These are phyloP conservation scores for Gaeumannomyces tritici DNA, from an alignment of 2,329 filamentous ascomycete species.

Conservation along the genomic window DNA sequence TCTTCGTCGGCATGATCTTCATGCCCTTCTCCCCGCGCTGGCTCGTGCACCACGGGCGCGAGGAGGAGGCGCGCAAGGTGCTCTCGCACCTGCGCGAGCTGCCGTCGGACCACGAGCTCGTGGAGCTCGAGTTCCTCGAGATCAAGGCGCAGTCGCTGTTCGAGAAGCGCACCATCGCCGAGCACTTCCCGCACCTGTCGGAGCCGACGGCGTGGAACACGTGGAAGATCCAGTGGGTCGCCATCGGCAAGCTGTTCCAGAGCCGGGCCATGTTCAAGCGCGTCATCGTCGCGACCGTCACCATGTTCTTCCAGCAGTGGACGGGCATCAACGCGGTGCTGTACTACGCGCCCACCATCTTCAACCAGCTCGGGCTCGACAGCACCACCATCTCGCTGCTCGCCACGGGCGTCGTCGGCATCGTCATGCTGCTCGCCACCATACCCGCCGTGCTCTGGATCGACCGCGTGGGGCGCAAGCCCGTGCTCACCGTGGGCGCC, in stretches of 20 bases:
- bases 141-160: conserved; percentile 73
- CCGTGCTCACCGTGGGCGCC: conserved; percentile 52
- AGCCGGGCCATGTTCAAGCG: conserved; percentile 57
- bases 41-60: conserved; percentile 61
- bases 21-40: conserved; percentile 74
- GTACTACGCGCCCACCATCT: conserved; percentile 65
- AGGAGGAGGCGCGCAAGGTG: conserved; percentile 54
- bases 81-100: conserved; percentile 57
- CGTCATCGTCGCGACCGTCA: conserved; percentile 52
- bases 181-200: conserved; percentile 56
- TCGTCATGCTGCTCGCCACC: conserved; percentile 60
- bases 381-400: conserved; percentile 44
- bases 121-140: conserved; percentile 71
- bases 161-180: conserved; percentile 60
- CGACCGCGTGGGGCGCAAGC: conserved; percentile 54
- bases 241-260: conserved; percentile 54
- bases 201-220: conserved; percentile 51
- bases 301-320: conserved; percentile 51
- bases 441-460: conserved; percentile 58
- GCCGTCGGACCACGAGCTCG: conserved; percentile 52
- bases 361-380: conserved; percentile 52
- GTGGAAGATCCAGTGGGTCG: conserved; percentile 62
- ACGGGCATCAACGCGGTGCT: conserved; percentile 48
- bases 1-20: conserved; percentile 64
- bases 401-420: conserved; percentile 62